These are phyloP conservation scores for Colletotrichum sojae DNA, from an alignment of 2,329 filamentous ascomycete species.

Conservation along the genomic window DNA sequence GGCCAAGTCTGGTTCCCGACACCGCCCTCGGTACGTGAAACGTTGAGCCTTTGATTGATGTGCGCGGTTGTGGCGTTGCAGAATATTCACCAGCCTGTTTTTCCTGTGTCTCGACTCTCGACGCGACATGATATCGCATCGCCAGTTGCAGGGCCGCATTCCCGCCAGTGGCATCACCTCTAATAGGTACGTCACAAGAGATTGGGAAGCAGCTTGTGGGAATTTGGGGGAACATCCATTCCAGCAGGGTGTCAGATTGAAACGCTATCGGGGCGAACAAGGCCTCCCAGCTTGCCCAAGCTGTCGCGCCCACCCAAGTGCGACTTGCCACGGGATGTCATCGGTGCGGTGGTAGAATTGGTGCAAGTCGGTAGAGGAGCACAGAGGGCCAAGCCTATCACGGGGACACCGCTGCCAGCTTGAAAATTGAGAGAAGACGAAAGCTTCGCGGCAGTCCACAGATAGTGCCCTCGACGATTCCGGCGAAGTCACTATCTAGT, in stretches of 20 bases:
- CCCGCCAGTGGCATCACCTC: conserved; percentile 12
- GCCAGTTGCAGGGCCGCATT: conserved; percentile 22
- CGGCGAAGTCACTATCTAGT: background rate
- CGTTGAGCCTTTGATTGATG: conserved; percentile 1
- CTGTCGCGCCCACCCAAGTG: conserved; percentile 6
- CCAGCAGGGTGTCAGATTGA: conserved; percentile 29
- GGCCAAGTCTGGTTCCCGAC: background rate
- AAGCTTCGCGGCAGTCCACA: background rate
- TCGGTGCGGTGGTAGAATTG: conserved; percentile 9
- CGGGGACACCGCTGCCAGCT: background rate
- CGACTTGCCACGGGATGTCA: conserved; percentile 17
- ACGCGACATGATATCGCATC: conserved; percentile 5
- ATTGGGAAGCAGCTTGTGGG: conserved; percentile 6
- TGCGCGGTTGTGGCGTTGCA: conserved; percentile 24
- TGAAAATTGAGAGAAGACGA: conserved; percentile 4
- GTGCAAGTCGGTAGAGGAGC: conserved; percentile 1
- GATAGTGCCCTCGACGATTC: background rate
- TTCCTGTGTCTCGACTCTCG: background rate
- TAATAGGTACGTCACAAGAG: conserved; percentile 17
- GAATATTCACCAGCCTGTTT: conserved; percentile 20
- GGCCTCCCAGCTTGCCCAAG: background rate
- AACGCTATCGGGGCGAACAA: conserved; percentile 19
- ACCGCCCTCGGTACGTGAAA: conserved; percentile 6
- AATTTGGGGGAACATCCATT: conserved; percentile 23
- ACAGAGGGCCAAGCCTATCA: conserved; percentile 22